Conservation (phyloP, 1,284 basidiomycete species). For the Ustilago xerochloae region DNA sequence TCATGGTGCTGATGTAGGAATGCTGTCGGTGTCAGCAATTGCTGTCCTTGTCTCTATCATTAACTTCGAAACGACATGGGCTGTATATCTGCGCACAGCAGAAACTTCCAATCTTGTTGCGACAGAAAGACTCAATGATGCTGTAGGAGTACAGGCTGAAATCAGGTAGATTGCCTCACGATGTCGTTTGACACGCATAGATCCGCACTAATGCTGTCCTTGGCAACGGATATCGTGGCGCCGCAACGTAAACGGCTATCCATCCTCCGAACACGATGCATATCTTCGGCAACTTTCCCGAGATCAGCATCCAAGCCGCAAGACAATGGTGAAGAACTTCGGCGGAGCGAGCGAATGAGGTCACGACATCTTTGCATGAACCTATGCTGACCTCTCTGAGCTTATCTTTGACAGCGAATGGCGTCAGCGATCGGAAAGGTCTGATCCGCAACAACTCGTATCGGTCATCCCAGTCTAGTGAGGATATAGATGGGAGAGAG, state of each 20-base stretch:
- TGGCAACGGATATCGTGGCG: not conserved
- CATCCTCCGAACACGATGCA: not conserved
- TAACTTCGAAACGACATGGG: no score
- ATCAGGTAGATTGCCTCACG: not conserved
- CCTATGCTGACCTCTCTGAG: not conserved
- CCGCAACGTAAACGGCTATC: not conserved
- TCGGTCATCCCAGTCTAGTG: not conserved
- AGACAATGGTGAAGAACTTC: not conserved
- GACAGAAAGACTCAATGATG: no score
- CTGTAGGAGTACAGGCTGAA: no score
- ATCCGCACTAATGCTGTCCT: no score
- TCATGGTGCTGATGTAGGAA: no score
- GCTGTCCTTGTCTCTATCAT: no score
- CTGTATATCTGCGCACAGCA: no score
- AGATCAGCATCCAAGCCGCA: not conserved
- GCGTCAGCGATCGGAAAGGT: not conserved
- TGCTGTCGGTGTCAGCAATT: no score
- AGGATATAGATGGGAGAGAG: not conserved
- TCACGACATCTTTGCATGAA: not conserved
- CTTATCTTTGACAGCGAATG: not conserved
- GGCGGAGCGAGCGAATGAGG: not conserved
- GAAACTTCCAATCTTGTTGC: no score
- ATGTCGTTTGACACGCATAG: not conserved
- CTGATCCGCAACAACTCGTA: not conserved
- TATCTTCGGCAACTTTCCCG: not conserved